phyloP scores from a whole-genome alignment of 176 grass and related monocot genomes.

The Rhipidocladum racemiflorum region DNA sequence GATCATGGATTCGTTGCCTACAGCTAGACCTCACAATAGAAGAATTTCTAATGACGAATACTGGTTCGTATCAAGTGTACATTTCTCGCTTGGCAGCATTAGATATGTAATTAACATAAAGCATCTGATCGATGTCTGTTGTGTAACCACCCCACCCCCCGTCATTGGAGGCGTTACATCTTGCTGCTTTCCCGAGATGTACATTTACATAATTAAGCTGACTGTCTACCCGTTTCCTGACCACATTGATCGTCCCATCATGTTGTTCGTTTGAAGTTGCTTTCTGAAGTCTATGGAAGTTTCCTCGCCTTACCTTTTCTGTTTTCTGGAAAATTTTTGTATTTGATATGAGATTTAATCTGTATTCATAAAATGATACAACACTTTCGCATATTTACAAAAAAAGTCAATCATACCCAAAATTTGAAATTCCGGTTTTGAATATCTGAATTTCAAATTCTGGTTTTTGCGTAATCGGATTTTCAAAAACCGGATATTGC shows the following conservation, averaged over 20 bases:
- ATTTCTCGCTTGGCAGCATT: constrained; percentile 28
- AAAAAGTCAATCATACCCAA: no score
- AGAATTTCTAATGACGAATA: constrained; percentile 22
- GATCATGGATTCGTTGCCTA: constrained; percentile 15
- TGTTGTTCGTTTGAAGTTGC: neutral
- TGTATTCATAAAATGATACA: no score
- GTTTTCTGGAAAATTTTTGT: no score
- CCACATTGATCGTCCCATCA: neutral
- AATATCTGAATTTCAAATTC: no score
- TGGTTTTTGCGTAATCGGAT: no score
- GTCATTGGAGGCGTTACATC: constrained; percentile 3
- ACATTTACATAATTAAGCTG: neutral
- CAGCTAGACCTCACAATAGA: constrained; percentile 32
- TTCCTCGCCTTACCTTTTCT: neutral
- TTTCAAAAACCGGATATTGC: no score
- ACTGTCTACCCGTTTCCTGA: neutral
- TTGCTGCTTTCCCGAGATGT: neutral
- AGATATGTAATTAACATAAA: constrained; percentile 42
- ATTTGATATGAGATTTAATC: no score
- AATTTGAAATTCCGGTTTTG: no score
- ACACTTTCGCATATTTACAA: no score
- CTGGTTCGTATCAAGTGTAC: constrained; percentile 32
- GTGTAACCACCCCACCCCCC: constrained; percentile 1
- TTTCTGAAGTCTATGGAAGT: neutral
- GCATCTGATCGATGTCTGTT: constrained; percentile 7